Evolutionary conservation across 2,329 filamentous ascomycete genomes (phyloP).

Genomic region (Aspergillus pseudotamarii): DNA sequence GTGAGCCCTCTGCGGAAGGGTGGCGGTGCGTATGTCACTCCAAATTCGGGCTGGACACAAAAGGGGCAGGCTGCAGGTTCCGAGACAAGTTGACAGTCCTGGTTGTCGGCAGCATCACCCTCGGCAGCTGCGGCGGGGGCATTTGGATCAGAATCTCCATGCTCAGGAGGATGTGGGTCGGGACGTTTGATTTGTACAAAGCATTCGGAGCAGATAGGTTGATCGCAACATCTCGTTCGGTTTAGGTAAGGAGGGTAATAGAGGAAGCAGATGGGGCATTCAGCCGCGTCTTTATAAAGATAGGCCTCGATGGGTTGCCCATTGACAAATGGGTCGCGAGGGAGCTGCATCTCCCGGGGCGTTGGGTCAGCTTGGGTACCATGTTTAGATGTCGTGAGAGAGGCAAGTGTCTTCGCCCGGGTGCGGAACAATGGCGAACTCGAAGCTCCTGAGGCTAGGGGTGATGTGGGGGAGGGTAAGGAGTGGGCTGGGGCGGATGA

Average conservation of each 20-base stretch:
- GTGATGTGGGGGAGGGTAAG: slow-evolving; percentile 60
- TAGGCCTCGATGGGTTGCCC: slow-evolving; percentile 93
- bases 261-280: slow-evolving; percentile 96
- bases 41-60: slow-evolving; percentile 92
- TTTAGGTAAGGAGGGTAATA: slow-evolving; percentile 96
- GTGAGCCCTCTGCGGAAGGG: slow-evolving; percentile 82
- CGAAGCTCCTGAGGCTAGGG: slow-evolving; percentile 54
- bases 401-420: slow-evolving; percentile 85
- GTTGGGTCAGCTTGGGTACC: slow-evolving; percentile 70
- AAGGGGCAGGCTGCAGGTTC: slow-evolving; percentile 93
- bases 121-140: slow-evolving; percentile 34
- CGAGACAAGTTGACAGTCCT: slow-evolving; percentile 72
- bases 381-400: slow-evolving; percentile 75
- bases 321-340: slow-evolving; percentile 84
- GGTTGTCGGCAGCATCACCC: slow-evolving; percentile 34
- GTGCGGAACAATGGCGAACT: slow-evolving; percentile 70
- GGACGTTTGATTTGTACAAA: slow-evolving; percentile 98
- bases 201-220: slow-evolving; percentile 95
- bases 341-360: slow-evolving; percentile 77
- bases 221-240: slow-evolving; percentile 90
- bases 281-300: slow-evolving; percentile 84
- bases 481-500: slow-evolving; percentile 66
- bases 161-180: slow-evolving; percentile 86
- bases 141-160: slow-evolving; percentile 55
- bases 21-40: slow-evolving; percentile 90